Base-by-base conservation (phyloP, 2,329 filamentous ascomycete species). In the Exophiala sp. region DNA sequence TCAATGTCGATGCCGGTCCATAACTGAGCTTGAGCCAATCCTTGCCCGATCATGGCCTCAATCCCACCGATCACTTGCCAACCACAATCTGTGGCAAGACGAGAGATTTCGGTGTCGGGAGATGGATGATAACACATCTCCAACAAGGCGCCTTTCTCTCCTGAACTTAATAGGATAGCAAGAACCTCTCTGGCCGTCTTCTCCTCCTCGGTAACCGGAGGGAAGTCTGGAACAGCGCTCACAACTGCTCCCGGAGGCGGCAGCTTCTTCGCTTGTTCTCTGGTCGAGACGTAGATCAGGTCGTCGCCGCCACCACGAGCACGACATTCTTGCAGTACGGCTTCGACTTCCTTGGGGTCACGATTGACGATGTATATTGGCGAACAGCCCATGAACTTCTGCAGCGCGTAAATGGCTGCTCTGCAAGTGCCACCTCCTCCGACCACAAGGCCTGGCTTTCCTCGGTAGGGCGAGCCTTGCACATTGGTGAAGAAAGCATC, bases 61-160 rank as follows among this genome's bases (percentile, higher is more conserved):
- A 85, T 88, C 0, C 86, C 86, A 4, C 87, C 65, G 19, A 89
- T 84, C 1, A 89, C 81, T 66, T 82, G 77, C 86, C 86, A 89
- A 0, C 82, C 82, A 8, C 73, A 72, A 2, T 69, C 66, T 60
- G 79, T 74, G 0, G 82, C 79, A 35, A 88, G 60, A 37, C 73
- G 75, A 1, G 79, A 80, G 42, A 88, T 77, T 58, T 77, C 73
- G 0, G 86, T 90, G 65, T 78, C 82, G 0, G 84, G 82, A 2
- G 74, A 66, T 0, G 86, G 86, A 64, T 89, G 86, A 65, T 90
- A 90, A 72, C 85, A 89, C 86, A 91, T 90, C 66, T 90, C 86
- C 52, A 90, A 65, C 49, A 90, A 78, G 5, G 80, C 80, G 5
- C 84, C 85, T 66, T 84, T 83, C 53, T 76, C 68, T 23, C 71